Base-by-base conservation (phyloP, 306 rosid species). In the Trifolium pratense region DNA sequence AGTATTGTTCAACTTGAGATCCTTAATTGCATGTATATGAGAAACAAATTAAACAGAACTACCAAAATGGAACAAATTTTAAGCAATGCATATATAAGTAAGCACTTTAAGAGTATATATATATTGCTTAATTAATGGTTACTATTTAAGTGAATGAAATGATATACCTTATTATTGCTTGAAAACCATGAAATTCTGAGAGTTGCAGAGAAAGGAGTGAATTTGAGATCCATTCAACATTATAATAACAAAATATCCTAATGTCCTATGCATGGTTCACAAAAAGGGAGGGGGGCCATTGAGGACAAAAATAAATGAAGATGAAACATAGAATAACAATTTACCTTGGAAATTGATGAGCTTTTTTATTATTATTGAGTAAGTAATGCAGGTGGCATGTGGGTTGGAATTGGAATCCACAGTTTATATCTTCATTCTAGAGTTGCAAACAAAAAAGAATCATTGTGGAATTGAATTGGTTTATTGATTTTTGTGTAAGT, bases 181-280 rank as follows among this genome's bases (percentile, higher is more conserved):
- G 40, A 80, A 75, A 75, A 53, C 76, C 88, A 80, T 85, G 82
- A 85, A 87, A 83, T 84, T 86, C 84, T 79, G 90, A 78, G 86
- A 84, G 64, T 66, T 57, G 83, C 91, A 83, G 90, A 75, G 71
- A 34, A 65, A 71, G 72, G 53, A 76, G 69, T 76, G 86, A 70
- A 66, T 61, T 83, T 82, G 78, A 86, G 96, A 91, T 89, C 89
- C 82, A 75, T 46, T 68, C 75, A 40, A 69, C 78, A 78, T 74
- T 82, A 86, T 31, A 86, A 71, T 21, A 59, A 59, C 65, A 59
- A 59, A 59, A 59, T 59, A 59, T 59, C 20, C 9, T 36, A 36
- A 36, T 36, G 39, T 36, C 32, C 20, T 58, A 45, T 63, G 56
- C 79, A 76, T 80, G 85, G 75, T 84, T 73, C 77, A 76, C 73